Evolutionary conservation across 2,329 filamentous ascomycete species (phyloP), one percentile per base, ranked within the genome.

Genomic region (Penicillium sp.): DNA sequence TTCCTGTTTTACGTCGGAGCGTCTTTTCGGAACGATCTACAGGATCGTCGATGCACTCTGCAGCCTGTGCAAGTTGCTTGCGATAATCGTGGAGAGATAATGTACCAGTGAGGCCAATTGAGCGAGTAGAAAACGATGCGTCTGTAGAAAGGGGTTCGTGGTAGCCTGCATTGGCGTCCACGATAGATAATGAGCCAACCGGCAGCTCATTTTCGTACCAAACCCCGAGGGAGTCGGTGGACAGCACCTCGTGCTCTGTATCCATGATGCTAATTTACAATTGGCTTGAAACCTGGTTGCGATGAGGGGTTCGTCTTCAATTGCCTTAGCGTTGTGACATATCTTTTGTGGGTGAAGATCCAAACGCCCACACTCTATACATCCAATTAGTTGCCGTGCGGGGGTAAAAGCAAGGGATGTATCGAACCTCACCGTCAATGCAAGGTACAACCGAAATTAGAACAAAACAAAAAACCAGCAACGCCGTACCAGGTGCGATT

Each of bases 81-180:
- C 73, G 73, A 56, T 75, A 75, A 49, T 72, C 65, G 61, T 74
- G 72, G 31, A 73, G 68, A 9, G 73, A 74, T 24, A 73, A 57
- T 22, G 63, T 54, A 9, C 68, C 69, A 29, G 61, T 62, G 49
- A 59, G 60, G 37, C 57, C 63, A 19, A 57, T 58, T 45, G 58
- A 63, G 45, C 64, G 62, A 66, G 59, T 57, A 51, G 63, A 56
- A 43, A 61, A 49, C 43, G 61, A 59, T 52, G 59, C 58, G 57
- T 64, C 61, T 51, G 46, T 51, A 52, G 58, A 52, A 58, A 62
- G 54, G 56, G 64, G 56, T 13, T 63, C 52, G 29, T 49, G 57
- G 61, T 60, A 67, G 50, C 52, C 33, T 53, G 65, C 62, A 61
- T 63, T 52, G 55, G 48, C 49, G 46, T 63, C 57, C 13, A 60